A percentile compares a stretch with the other conserved stretches of the same genome.
Evolutionary conservation across 768 basidiomycete genomes (phyloP).

Genomic region (Mycena amicta): DNA sequence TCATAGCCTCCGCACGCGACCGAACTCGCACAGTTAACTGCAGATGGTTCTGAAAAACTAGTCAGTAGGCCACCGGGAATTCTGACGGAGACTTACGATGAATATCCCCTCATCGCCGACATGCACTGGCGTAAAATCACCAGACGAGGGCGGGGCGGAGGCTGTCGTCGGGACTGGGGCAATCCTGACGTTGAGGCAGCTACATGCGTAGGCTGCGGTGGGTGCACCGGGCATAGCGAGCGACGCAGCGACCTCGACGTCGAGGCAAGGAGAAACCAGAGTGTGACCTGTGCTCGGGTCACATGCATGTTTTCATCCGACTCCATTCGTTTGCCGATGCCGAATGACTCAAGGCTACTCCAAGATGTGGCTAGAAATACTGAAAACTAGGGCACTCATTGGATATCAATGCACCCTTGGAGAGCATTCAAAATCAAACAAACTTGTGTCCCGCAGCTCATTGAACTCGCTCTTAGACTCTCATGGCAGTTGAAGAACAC

Average conservation of each 20-base stretch:
- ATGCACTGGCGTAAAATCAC: conserved; percentile 56
- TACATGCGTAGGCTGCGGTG: conserved; percentile 52
- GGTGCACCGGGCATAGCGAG: not conserved
- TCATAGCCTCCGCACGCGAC: conserved; percentile 45
- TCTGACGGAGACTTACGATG: conserved; percentile 51
- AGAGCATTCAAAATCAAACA: no score
- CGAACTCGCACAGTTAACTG: conserved; percentile 71
- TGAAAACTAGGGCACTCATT: no score
- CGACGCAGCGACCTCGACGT: not conserved
- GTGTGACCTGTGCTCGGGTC: not conserved
- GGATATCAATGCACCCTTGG: no score
- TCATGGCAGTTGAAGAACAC: no score
- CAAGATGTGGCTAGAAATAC: no score
- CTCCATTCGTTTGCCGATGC: no score
- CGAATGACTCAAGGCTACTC: no score
- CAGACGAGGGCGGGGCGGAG: conserved; percentile 33
- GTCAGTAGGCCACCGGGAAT: conserved; percentile 8
- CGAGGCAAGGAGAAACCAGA: not conserved
- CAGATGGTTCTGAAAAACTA: conserved; percentile 54
- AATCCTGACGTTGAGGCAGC: conserved; percentile 73
- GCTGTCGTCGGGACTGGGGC: conserved; percentile 34
- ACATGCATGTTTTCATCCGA: not conserved
- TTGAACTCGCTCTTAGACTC: no score
- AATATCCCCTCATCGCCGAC: conserved; percentile 69
- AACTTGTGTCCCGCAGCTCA: no score